Evolutionary conservation across 2,329 filamentous ascomycete species (phyloP).

Genomic region (Myriosclerotinia duriaeana): DNA sequence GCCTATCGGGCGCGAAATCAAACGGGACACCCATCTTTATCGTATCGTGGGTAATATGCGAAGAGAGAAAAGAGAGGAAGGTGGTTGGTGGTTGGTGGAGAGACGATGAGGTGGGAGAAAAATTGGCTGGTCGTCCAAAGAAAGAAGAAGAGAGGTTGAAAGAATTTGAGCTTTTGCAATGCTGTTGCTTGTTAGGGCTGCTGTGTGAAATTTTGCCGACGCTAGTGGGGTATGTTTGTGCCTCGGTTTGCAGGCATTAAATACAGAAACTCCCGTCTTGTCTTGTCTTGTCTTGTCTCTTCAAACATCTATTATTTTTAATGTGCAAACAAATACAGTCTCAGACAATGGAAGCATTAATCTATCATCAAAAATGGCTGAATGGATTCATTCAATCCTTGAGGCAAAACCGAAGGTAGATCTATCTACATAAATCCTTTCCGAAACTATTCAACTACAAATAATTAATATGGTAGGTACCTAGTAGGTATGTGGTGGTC

Average conservation of each 20-base stretch:
- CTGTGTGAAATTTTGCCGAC: conserved; percentile 24
- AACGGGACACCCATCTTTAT: conserved; percentile 48
- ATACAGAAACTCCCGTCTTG: background rate
- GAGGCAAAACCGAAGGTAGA: too few species aligned
- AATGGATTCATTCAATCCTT: background rate
- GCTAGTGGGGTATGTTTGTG: conserved; percentile 15
- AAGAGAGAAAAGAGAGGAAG: background rate
- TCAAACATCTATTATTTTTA: background rate
- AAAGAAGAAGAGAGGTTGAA: conserved; percentile 18
- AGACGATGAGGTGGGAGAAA: conserved; percentile 15
- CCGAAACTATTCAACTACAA: conserved; percentile 17
- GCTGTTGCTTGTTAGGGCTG: conserved; percentile 23
- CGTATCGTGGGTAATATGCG: background rate
- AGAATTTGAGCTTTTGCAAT: conserved; percentile 20
- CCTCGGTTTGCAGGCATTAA: background rate
- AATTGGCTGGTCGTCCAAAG: conserved; percentile 22
- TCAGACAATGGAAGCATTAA: background rate
- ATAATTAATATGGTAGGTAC: background rate
- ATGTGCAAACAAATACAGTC: background rate
- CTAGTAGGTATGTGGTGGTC: background rate
- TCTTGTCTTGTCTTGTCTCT: background rate
- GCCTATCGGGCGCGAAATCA: conserved; percentile 89
- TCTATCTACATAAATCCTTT: conserved; percentile 7
- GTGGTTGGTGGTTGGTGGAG: background rate
- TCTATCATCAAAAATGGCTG: background rate